Base-by-base conservation (phyloP, 2,329 filamentous ascomycete genomes). In the Akanthomyces dipterigenus region DNA sequence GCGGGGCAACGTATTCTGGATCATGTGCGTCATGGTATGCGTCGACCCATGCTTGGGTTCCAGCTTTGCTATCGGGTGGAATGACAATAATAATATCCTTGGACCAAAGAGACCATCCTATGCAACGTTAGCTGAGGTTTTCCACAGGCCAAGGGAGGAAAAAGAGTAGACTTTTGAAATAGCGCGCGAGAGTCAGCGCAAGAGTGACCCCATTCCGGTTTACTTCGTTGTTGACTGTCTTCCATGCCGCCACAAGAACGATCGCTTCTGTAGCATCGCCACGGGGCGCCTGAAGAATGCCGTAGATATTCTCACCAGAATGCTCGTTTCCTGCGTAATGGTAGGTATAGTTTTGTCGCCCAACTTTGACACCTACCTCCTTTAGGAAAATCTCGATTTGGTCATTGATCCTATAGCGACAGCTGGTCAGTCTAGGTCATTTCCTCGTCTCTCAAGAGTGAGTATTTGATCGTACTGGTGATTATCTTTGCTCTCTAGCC, bases 251-350 rank as follows among this genome's bases (percentile, higher is more conserved):
- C 20, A 97, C 88, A 43, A 99, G 78, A 24, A 99, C 95, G 70
- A 99, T 92, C 12, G 95, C 95, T 76, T 99, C 95, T 1, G 95
- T 99, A 16, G 95, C 95, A 78, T 99, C 95, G 51, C 95, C 93
- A 45, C 95, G 85, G 0, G 95, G 95, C 2, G 93, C 95, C 71
- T 96, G 92, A 9, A 99, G 83, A 64, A 99, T 89, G 6, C 91
- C 91, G 73, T 99, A 99, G 48, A 95, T 82, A 75, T 99, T 99
- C 79, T 96, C 88, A 57, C 93, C 93, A 4, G 83, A 77, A 70
- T 90, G 88, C 11, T 81, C 83, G 66, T 87, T 82, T 5, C 92
- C 93, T 1, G 90, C 88, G 14, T 91, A 88, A 53, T 82, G 82
- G 75, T 96, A 99, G 12, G 88, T 86, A 77, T 95, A 99, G 68